Base-by-base conservation (phyloP, 1,284 basidiomycete species). In the Xerocomus nothofagi region DNA sequence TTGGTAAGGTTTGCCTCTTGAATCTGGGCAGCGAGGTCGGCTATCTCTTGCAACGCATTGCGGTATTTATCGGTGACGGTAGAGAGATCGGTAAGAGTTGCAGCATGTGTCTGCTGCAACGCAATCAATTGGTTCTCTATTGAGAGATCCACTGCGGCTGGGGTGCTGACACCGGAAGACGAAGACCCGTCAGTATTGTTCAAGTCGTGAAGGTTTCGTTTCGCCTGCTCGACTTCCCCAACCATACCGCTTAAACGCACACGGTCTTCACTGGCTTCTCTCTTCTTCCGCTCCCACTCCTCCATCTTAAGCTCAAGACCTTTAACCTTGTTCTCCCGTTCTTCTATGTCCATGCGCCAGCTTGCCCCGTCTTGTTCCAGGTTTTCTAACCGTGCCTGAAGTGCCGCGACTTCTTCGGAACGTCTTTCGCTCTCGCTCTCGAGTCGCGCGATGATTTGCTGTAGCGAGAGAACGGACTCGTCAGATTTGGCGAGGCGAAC, bases 41-140 rank as follows among this genome's bases (percentile, higher is more conserved):
- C 88, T 54, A 97, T 93, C 67, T 94, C 90, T 50, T 81, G 80
- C 24, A 96, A 77, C n/a, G 93, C 88, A 57, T 95, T 88, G 31
- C 86, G 84, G 66, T 96, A 96, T 66, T 93, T 93, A 34, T 73
- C 71, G 5, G 88, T 86, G 31, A 95, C 79, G 2, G 81, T 75
- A 9, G 91, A 84, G 24, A 95, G 78, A 62, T 94, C 89, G 3
- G 82, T 76, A 10, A 94, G 78, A 1, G 92, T 92, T 18, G 84
- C 83, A 37, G 85, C 79, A 59, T 92, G 84, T 1, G 86, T 89
- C 61, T 86, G 80, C 61, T 88, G 87, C 20, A 93, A 76, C 15
- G 78, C 73, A 18, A 82, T 63, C 20, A 89, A 71, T 63, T 88
- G 86, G 36, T 69, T 71, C 60, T 83, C 76, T n/a, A 78, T 56